Evolutionary conservation across 768 basidiomycete species (phyloP).

Genomic region (Psilocybe sp.): DNA sequence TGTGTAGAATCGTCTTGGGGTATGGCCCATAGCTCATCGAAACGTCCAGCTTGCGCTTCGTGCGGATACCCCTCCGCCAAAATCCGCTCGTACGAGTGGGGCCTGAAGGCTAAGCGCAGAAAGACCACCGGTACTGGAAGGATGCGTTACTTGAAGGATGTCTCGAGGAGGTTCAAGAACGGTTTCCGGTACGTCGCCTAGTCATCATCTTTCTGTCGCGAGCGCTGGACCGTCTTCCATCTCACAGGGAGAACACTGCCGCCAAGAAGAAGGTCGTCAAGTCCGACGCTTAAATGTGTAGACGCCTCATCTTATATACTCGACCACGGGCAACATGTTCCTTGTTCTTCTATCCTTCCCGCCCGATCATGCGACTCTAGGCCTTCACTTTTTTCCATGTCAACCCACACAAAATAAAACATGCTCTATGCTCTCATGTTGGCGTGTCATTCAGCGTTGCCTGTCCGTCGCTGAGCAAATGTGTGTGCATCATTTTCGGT

Average conservation of each 20-base stretch:
- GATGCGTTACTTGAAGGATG: conserved; percentile 90
- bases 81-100: conserved; percentile 96
- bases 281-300: conserved; percentile 34
- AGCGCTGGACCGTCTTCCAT: neutral
- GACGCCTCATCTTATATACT: conserved; percentile 8
- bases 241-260: conserved; percentile 77
- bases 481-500: too few species aligned
- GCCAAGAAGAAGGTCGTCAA: conserved; percentile 80
- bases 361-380: conserved; percentile 14
- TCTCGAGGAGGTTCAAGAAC: conserved; percentile 97
- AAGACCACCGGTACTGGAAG: conserved; percentile 98
- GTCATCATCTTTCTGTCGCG: neutral
- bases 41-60: conserved; percentile 77
- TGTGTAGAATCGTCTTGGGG: conserved; percentile 34
- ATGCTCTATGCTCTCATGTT: conserved; percentile 15
- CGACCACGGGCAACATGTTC: conserved; percentile 9
- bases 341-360: conserved; percentile 7
- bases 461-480: too few species aligned
- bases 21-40: neutral
- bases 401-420: conserved; percentile 16
- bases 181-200: conserved; percentile 76
- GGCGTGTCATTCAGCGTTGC: too few species aligned
- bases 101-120: conserved; percentile 98
- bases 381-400: conserved; percentile 14
- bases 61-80: conserved; percentile 97